Conservation (phyloP, 2,329 filamentous ascomycete species). For the Ustulina deusta region DNA sequence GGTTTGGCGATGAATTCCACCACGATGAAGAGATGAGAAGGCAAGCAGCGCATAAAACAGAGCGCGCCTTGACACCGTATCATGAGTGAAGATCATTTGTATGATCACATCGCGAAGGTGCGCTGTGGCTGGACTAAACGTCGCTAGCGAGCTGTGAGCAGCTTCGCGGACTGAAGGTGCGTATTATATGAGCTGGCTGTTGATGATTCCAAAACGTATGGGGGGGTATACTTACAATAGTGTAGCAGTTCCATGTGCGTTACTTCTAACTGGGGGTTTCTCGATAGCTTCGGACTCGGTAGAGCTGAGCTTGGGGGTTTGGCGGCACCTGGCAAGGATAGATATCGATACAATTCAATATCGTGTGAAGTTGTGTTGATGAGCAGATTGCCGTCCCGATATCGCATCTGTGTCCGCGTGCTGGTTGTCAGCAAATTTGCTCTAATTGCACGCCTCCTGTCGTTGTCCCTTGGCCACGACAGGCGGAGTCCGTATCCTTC, state of each 20-base stretch:
- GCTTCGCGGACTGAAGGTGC: conserved; percentile 37
- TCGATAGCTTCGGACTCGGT: conserved; percentile 14
- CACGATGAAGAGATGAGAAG: conserved; percentile 44
- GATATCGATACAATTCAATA: conserved; percentile 38
- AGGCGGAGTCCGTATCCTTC: conserved; percentile 47
- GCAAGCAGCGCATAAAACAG: conserved; percentile 45
- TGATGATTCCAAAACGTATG: neutral
- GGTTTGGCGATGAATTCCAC: conserved; percentile 42
- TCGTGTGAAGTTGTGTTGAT: conserved; percentile 45
- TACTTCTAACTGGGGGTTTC: conserved; percentile 17
- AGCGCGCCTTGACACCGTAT: conserved; percentile 41
- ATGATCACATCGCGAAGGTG: conserved; percentile 44
- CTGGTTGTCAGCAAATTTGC: neutral
- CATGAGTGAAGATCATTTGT: conserved; percentile 42
- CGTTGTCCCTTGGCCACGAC: conserved; percentile 48
- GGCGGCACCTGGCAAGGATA: conserved; percentile 8
- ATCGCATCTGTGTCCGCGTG: neutral
- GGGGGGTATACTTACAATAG: conserved; percentile 36
- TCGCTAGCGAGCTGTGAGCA: conserved; percentile 41
- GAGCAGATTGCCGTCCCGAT: conserved; percentile 30
- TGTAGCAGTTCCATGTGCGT: conserved; percentile 32
- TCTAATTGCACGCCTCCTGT: conserved; percentile 44
- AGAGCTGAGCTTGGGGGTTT: neutral
- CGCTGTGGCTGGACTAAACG: conserved; percentile 35
- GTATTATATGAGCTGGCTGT: conserved; percentile 5